Percentiles rank a stretch among this genome's conserved stretches.
phyloP scores from a whole-genome alignment of 2,329 filamentous ascomycete species.

The Verticillium nubilum region DNA sequence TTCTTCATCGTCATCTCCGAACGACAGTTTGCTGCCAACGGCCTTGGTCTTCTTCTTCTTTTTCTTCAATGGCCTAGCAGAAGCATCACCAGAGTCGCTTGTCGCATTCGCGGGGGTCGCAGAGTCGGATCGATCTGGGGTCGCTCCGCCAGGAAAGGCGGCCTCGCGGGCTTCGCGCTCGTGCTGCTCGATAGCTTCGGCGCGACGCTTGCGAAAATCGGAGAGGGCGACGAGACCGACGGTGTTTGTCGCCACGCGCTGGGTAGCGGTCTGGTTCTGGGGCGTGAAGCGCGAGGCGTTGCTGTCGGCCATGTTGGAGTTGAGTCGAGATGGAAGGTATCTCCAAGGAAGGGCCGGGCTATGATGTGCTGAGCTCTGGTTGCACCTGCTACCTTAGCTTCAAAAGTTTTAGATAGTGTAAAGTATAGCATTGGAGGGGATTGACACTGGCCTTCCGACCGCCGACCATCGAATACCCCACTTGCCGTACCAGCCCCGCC shows the following conservation, averaged over 20 bases:
- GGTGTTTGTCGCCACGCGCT: conserved; percentile 77
- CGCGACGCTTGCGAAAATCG: conserved; percentile 93
- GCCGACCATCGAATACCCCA: neutral
- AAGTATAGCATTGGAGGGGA: too few relatives aligned
- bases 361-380: neutral
- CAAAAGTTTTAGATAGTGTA: neutral
- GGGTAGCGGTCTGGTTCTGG: conserved; percentile 71
- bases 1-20: conserved; percentile 65
- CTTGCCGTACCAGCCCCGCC: neutral
- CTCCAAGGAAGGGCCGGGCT: too few relatives aligned
- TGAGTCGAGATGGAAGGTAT: too few relatives aligned
- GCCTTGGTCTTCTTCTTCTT: conserved; percentile 42
- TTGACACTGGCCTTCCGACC: neutral
- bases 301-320: conserved; percentile 33
- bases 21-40: conserved; percentile 50
- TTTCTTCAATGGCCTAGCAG: conserved; percentile 28
- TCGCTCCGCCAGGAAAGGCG: conserved; percentile 35
- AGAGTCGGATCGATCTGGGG: conserved; percentile 43
- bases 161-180: conserved; percentile 72
- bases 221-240: conserved; percentile 88
- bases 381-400: neutral
- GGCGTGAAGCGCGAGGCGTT: conserved; percentile 61
- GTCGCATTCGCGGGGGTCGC: conserved; percentile 39
- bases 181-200: conserved; percentile 87
- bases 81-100: conserved; percentile 24